Evolutionary conservation across 208 protist species (phyloP), one percentile per base, ranked within the genome.

Genomic region (Trypanosoma scelopori): DNA sequence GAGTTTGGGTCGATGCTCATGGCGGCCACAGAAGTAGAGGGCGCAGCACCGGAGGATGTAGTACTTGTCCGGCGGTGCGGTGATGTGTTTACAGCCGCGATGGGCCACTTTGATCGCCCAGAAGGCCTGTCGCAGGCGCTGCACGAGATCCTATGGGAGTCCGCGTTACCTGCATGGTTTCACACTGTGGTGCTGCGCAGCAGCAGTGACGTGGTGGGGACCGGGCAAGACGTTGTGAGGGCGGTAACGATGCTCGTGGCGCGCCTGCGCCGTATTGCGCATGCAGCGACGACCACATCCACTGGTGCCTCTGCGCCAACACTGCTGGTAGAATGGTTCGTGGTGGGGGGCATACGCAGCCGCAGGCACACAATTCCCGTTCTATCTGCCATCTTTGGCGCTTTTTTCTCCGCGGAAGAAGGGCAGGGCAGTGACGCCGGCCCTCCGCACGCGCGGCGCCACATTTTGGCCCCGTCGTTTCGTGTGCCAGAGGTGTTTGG

Each of bases 291-390:
- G 16, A 45, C n/a, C 42, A 22, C 15, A 48, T 4, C 30, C 28
- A 13, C 16, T 65, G 28, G 35, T 57, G 3, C 52, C 32, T 15
- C 13, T 62, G 16, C 25, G 5, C 45, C 55, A 3, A 22, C 79
- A n/a, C 39, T 90, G 23, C 58, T 78, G 11, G 78, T 82, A 20
- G 84, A 90, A 39, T 90, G 84, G 84, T 90, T 85, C 60, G 57
- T 90, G 46, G 72, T 90, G 9, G 83, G 83, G 1, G 77, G 77
- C 30, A 71, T 84, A 23, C 71, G 74, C 28, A 74, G 79, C 65
- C 60, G 64, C 32, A 30, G 69, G 45, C 32, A 75, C 30, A 68
- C 77, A 13, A 71, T 58, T 11, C 76, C 75, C 13, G 61, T 81
- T 47, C 67, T 90, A 3, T 65, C 23, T 9, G 27, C 28, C 16